Conservation (phyloP, 2,329 filamentous ascomycete species). For the Scorias spongiosa region DNA sequence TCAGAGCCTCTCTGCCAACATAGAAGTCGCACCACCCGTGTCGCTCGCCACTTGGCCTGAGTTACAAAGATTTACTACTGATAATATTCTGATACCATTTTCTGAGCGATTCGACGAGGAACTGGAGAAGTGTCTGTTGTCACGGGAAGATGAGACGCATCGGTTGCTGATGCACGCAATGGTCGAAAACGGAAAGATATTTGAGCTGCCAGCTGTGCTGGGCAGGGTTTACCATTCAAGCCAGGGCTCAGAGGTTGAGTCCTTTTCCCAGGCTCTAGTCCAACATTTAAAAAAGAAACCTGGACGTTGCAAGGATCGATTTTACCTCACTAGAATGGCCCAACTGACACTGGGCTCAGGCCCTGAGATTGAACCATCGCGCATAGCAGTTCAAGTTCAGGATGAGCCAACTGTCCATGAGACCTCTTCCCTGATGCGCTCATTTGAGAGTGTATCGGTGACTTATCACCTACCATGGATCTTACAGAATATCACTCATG, state of each 20-base stretch:
- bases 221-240: constrained; percentile 61
- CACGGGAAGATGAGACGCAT: constrained; percentile 57
- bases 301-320: constrained; percentile 63
- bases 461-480: constrained; percentile 36
- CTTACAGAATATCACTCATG: constrained; percentile 56
- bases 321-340: constrained; percentile 61
- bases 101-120: constrained; percentile 56
- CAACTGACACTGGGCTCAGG: constrained; percentile 51
- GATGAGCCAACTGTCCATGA: not conserved
- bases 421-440: too few relatives aligned
- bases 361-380: constrained; percentile 40
- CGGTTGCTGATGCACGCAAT: constrained; percentile 50
- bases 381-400: constrained; percentile 40
- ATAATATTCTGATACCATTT: constrained; percentile 37
- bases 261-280: constrained; percentile 56
- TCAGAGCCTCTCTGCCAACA: constrained; percentile 7
- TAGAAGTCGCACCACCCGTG: not conserved
- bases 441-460: constrained; percentile 4
- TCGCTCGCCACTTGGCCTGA: not conserved
- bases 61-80: not conserved
- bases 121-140: constrained; percentile 63
- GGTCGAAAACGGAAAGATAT: constrained; percentile 53
- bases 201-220: constrained; percentile 48
- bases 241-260: constrained; percentile 52
- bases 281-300: constrained; percentile 42